A percentile compares a stretch with the other conserved stretches of the same genome.
Conservation (phyloP, 805 yeast species). For the Saccharomycopsis sp. region DNA sequence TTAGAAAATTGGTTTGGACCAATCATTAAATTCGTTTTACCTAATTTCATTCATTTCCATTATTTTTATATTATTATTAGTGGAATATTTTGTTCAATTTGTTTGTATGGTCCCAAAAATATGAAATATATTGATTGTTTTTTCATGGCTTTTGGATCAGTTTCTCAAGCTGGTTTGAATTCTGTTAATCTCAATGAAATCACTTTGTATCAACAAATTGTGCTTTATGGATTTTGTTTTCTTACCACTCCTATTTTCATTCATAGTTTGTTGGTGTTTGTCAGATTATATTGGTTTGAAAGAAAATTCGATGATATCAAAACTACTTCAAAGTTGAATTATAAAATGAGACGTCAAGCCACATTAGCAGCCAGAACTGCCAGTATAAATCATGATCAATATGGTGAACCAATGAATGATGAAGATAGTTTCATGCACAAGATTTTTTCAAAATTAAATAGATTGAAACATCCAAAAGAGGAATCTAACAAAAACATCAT, state of each 20-base stretch:
- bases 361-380: slow-evolving; percentile 48
- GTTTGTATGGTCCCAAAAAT: slow-evolving; percentile 68
- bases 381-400: not conserved
- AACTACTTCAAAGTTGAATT: slow-evolving; percentile 64
- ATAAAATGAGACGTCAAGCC: slow-evolving; percentile 71
- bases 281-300: slow-evolving; percentile 85
- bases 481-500: too few species aligned
- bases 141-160: slow-evolving; percentile 64
- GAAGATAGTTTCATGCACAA: too few species aligned
- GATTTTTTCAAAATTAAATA: not conserved
- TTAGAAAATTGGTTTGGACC: slow-evolving; percentile 1
- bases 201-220: slow-evolving; percentile 69
- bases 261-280: slow-evolving; percentile 64
- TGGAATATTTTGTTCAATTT: slow-evolving; percentile 58
- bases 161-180: slow-evolving; percentile 89
- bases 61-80: slow-evolving; percentile 56
- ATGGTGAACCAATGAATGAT: too few species aligned
- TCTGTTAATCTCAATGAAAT: slow-evolving; percentile 60
- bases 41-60: slow-evolving; percentile 48
- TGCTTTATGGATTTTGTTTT: slow-evolving; percentile 49
- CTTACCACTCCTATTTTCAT: slow-evolving; percentile 83
- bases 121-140: slow-evolving; percentile 65
- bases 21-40: slow-evolving; percentile 21
- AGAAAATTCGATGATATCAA: slow-evolving; percentile 76
- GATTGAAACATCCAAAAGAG: too few species aligned